Percentiles rank a stretch among this genome's conserved stretches.
phyloP scores from a whole-genome alignment of 169 alveolate species.

The Perkinsus olseni region DNA sequence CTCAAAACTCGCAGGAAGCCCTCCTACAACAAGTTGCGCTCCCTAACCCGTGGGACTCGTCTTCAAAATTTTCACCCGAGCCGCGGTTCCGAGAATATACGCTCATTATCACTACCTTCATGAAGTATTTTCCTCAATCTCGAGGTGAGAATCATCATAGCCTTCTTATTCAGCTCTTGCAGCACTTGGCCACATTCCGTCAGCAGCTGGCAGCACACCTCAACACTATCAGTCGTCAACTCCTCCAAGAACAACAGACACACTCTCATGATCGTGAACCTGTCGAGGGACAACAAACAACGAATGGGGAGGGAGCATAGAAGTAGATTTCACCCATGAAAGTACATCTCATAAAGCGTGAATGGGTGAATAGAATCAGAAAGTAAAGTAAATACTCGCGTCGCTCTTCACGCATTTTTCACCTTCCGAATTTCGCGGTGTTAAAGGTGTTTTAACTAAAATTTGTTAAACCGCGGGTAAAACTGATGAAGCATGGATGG shows the following conservation, averaged over 20 bases:
- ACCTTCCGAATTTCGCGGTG: too few relatives aligned
- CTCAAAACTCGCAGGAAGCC: background rate
- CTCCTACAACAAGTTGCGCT: too few relatives aligned
- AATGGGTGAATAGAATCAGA: slow-evolving; percentile 59
- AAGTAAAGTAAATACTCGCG: background rate
- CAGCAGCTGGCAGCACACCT: slow-evolving; percentile 78
- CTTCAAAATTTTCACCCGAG: too few relatives aligned
- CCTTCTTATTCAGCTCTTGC: background rate
- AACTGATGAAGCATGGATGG: too few relatives aligned
- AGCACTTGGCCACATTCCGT: slow-evolving; percentile 25
- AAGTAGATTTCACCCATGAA: too few relatives aligned
- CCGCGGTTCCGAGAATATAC: too few relatives aligned
- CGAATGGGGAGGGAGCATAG: background rate
- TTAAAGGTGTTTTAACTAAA: too few relatives aligned
- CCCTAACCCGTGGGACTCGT: too few relatives aligned
- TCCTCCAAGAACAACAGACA: slow-evolving; percentile 77
- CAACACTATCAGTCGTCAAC: slow-evolving; percentile 94
- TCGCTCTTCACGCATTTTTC: too few relatives aligned
- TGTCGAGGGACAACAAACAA: slow-evolving; percentile 77
- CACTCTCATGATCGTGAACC: slow-evolving; percentile 41
- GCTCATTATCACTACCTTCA: background rate
- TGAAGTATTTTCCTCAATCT: background rate
- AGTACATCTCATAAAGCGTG: too few relatives aligned
- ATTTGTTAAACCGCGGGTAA: too few relatives aligned
- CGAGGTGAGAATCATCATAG: background rate